Base-by-base conservation (phyloP, 2,329 filamentous ascomycete species). In the Penicillium vulpinum region DNA sequence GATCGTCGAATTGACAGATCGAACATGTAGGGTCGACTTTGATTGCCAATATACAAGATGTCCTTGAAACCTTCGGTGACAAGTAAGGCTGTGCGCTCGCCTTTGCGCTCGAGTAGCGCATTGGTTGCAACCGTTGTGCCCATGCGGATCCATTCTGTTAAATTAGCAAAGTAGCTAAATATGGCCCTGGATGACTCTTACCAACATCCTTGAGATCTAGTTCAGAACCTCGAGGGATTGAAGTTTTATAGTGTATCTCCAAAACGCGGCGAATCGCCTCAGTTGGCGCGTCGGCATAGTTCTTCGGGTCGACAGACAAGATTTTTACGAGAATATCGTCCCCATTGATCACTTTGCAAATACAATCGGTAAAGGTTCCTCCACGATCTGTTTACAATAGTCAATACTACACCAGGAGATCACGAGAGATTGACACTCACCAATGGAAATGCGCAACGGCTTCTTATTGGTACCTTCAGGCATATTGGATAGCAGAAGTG, bases 121-220 rank as follows among this genome's bases (percentile, higher is more conserved):
- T 95, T 95, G 0, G 91, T 95, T 11, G 91, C 91, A 11, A 96
- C 91, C 0, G 91, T 96, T 2, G 91, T 96, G 44, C 91, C 91
- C 91, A 95, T 96, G 51, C 91, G 87, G 69, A 95, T 94, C 45
- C 51, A 57, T 39, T 63, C 62, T 50, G 18, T 31, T 40, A 1
- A 16, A 39, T 50, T 16, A 50, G 24, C n/a, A 39, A 40, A n/a
- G 13, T n/a, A 22, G 7, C 13, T 11, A n/a, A 15, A 21, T 5
- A 39, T 40, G 6, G 10, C 31, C 40, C 6, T 39, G 18, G 36
- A 10, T 31, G 22, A 35, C n/a, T 15, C 47, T 50, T 29, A 50
- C 36, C 36, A n/a, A 66, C 59, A 5, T 48, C n/a, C n/a, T 59
- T 46, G 24, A 63, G 48, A 29, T 62, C 58, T 3, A 65, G 29